Evolutionary conservation across 257 asterid species (phyloP).

Genomic region (Solanum pennellii): DNA sequence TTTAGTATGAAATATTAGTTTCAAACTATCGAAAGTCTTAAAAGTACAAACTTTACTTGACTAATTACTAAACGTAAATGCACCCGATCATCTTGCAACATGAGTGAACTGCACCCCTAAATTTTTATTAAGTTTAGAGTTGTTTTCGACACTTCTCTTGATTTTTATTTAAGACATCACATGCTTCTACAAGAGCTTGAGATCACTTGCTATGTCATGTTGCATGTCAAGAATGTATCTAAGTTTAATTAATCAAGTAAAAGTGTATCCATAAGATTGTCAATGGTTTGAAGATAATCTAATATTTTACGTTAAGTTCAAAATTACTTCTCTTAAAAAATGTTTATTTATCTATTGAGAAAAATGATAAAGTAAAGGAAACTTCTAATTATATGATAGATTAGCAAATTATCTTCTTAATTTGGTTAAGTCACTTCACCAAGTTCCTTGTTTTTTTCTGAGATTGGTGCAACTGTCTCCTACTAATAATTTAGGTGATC

Average conservation of each 20-base stretch:
- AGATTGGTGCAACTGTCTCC: background rate
- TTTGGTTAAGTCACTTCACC: background rate
- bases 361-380: background rate
- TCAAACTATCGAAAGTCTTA: too few relatives aligned
- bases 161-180: background rate
- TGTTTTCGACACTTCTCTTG: too few relatives aligned
- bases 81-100: background rate
- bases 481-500: background rate
- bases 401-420: background rate
- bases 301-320: background rate
- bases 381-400: background rate
- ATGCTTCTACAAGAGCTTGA: background rate
- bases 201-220: background rate
- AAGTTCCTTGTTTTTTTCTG: background rate
- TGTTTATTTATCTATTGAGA: background rate
- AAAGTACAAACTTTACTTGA: too few relatives aligned
- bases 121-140: background rate
- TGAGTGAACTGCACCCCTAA: background rate
- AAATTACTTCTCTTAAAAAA: too few relatives aligned
- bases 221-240: too few relatives aligned
- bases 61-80: background rate
- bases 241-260: background rate
- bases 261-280: too few relatives aligned
- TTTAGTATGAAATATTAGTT: too few relatives aligned
- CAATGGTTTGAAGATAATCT: too few relatives aligned